Evolutionary conservation across 768 basidiomycete genomes (phyloP), one percentile per base, ranked within the genome.

Genomic region (Nidularia sp.): DNA sequence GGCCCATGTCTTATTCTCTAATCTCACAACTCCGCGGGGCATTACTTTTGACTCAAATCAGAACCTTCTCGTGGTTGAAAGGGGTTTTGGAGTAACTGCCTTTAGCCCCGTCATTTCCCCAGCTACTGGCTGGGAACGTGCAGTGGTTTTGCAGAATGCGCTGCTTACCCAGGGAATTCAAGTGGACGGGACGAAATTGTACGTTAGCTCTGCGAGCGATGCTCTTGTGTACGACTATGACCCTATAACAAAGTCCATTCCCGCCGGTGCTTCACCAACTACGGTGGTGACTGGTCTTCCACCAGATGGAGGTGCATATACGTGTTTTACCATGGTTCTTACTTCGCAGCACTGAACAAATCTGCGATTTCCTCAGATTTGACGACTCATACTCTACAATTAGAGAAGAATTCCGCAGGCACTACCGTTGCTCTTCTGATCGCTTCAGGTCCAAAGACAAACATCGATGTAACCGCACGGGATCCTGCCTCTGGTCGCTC

Each of bases 41-140:
- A 72, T 77, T 33, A 58, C 69, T 4, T 67, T 76, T 45, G 76
- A 78, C 51, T 53, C 57, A 2, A 42, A 57, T 31, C 57, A 67
- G 32, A 75, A 76, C 53, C 56, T 76, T 22, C 68, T 77, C 12
- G 74, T 75, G 7, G 68, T 77, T 32, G 75, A 77, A 51, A 66
- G 70, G 22, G 73, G 74, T 1, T 58, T 70, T 25, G 75, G 75
- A 8, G 62, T 77, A n/a, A 70, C 72, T 0, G 70, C 70, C 5
- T 73, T 73, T 55, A 67, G 55, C 8, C 62, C 57, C 35, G 57
- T 60, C n/a, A 49, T 54, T 3, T 50, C 25, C 22, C 60, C 63
- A 9, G 49, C n/a, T 51, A 58, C 61, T 3, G 70, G 66, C 25
- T 75, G 68, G 70, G 60, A 69, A 35, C 69, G 75, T 2, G 68